A percentile compares a stretch with the other conserved stretches of the same genome.
These are phyloP conservation scores for Fusarium chlamydosporum DNA, from an alignment of 2,329 filamentous ascomycete species.

Conservation along the genomic window DNA sequence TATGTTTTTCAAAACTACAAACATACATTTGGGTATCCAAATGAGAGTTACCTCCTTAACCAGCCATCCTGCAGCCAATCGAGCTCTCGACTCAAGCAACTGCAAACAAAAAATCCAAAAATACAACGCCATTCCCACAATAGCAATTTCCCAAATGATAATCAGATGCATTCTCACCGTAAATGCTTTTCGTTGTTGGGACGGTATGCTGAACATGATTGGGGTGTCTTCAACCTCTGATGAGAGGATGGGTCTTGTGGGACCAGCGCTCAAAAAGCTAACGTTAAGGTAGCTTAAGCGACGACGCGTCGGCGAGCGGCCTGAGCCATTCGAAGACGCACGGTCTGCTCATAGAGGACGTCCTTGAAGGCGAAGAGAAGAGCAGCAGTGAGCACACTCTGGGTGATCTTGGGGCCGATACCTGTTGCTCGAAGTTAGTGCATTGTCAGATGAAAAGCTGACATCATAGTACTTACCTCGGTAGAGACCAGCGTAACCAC, in stretches of 20 bases:
- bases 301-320: conserved; percentile 58
- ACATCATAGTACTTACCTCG: conserved; percentile 73
- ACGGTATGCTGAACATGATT: conserved; percentile 22
- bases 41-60: conserved; percentile 36
- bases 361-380: conserved; percentile 99
- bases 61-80: conserved; percentile 18
- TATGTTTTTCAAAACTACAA: conserved; percentile 40
- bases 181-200: conserved; percentile 32
- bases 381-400: conserved; percentile 95
- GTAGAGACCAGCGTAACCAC: conserved; percentile 93
- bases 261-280: conserved; percentile 17
- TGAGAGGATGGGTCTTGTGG: conserved; percentile 14
- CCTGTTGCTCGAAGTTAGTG: conserved; percentile 66
- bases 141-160: conserved; percentile 25
- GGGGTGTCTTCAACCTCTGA: conserved; percentile 16
- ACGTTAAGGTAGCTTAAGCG: conserved; percentile 47
- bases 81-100: conserved; percentile 19
- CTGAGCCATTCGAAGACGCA: conserved; percentile 70
- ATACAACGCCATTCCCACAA: conserved; percentile 37
- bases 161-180: conserved; percentile 32
- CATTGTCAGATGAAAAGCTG: not conserved
- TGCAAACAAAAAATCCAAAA: conserved; percentile 18
- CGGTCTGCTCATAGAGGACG: conserved; percentile 86
- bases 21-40: conserved; percentile 50
- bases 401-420: conserved; percentile 95